Base-by-base conservation (phyloP, 1,284 basidiomycete genomes). In the Microstroma glucosiphilum region DNA sequence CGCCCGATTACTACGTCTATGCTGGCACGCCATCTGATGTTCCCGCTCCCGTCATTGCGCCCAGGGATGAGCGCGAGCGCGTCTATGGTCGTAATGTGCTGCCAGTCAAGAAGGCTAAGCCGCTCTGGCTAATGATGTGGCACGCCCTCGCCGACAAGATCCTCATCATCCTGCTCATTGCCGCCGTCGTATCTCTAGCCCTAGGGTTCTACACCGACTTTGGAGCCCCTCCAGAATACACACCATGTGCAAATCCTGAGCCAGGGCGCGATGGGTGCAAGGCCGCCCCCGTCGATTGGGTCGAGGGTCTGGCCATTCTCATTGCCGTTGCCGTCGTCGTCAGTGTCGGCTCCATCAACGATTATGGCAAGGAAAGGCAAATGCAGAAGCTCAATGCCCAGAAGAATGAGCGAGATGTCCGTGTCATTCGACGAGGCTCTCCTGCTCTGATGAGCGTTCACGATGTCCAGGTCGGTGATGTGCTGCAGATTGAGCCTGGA, bases 321-420 rank as follows among this genome's bases (percentile, higher is more conserved):
- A 85, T 92, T 60, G 96, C 96, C 6, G 88, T 94, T 63, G 80
- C 82, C 69, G 81, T 83, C 56, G 73, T 78, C 51, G 71, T 72
- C 40, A 63, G 70, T 55, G 90, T 93, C 58, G 91, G 91, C 43
- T 90, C 90, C 25, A 66, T 93, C 43, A 93, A 92, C 75, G 92
- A 93, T 78, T 98, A 90, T 87, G 92, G 97, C 80, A 97, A 98
- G 82, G 94, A 98, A 79, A 87, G 87, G 7, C 94, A 98, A 81
- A 97, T 98, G 82, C 88, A 89, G 74, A 83, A 83, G 43, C 85
- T 98, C 59, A 96, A 96, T 77, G 90, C 90, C 69, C 90, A 96
- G 82, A 96, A 96, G 81, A 96, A 97, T 63, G 91, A 96, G 73
- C 89, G 94, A 56, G 86, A 86, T 11, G 88, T 97, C 75, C 96